Base-by-base conservation (phyloP, 2,329 filamentous ascomycete genomes). In the Penicillium griseofulvum region DNA sequence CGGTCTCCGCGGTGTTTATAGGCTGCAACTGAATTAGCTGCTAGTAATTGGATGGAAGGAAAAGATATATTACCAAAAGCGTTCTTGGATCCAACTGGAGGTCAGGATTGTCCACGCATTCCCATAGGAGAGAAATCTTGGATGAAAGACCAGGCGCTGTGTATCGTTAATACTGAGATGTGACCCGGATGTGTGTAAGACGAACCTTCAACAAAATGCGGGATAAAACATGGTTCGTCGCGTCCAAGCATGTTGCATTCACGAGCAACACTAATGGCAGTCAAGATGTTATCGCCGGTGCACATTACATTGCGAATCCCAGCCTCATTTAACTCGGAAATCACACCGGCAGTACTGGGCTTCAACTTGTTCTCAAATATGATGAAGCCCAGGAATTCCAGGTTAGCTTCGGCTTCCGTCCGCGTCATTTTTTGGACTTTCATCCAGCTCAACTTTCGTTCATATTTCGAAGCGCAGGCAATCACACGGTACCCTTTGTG, bases 361-460 rank as follows among this genome's bases (percentile, higher is more conserved):
- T 99, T 99, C 58, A 99, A 78, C 75, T 99, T 99, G 77, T 99
- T 99, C 76, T 99, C 94, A 65, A 99, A 99, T 51, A 99, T 88
- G 68, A 99, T 97, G 75, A 99, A 99, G 5, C 94, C 94, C 34
- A 92, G 83, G 68, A 99, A 97, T 43, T 93, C 86, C 11, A 99
- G 82, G 31, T 86, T 81, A 3, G 84, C 88, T 73, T 99, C 94
- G 9, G 89, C 92, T 50, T 97, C 89, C 37, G 86, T 78, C 29
- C 94, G 87, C 64, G 86, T 89, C 87, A 97, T 92, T 76, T 96
- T 96, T 68, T 97, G 91, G 7, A 92, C 87, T 70, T 95, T 96
- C 52, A 96, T 85, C 92, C 91, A 97, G 65, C 88, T 95, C 31
- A 97, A 80, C 68, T 91, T 94, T 54, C 86, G 84, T 49, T 97